Conservation (phyloP, 441 rosid genomes). For the Macaranga tanarius region DNA sequence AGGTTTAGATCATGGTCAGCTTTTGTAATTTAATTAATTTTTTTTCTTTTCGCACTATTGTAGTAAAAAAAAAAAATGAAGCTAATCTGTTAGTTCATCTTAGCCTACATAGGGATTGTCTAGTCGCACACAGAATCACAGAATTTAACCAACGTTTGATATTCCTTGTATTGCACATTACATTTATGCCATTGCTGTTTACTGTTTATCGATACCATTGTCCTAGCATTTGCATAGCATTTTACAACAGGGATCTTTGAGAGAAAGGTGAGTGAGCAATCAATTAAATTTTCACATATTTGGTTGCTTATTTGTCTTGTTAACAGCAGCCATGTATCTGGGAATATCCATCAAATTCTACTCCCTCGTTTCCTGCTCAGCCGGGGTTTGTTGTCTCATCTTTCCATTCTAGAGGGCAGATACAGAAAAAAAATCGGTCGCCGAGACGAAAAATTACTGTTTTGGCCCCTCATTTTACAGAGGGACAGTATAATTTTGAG, state of each 20-base stretch:
- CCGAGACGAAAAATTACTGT: too few relatives aligned
- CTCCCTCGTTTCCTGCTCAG: neutral
- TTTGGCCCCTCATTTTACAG: too few relatives aligned
- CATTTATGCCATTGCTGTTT: slow-evolving; percentile 13
- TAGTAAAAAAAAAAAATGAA: slow-evolving; percentile 28
- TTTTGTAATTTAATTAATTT: slow-evolving; percentile 30
- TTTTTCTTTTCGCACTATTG: slow-evolving; percentile 9
- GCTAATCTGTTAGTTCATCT: slow-evolving; percentile 24
- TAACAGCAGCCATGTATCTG: neutral
- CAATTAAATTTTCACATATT: neutral
- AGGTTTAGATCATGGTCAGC: slow-evolving; percentile 25
- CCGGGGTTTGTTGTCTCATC: neutral
- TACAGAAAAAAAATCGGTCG: too few relatives aligned
- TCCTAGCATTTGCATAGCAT: too few relatives aligned
- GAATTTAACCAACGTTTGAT: slow-evolving; percentile 25
- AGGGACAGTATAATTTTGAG: too few relatives aligned
- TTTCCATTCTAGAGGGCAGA: too few relatives aligned
- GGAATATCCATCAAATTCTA: neutral
- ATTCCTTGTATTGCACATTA: slow-evolving; percentile 7
- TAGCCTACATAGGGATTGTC: slow-evolving; percentile 26
- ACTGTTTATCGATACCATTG: too few relatives aligned
- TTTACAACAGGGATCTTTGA: neutral
- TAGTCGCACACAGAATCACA: slow-evolving; percentile 32
- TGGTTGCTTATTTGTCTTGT: neutral
- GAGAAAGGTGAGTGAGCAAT: too few relatives aligned